Percentiles rank a stretch among this genome's conserved stretches.
Conservation (phyloP, 139 green algal species). For the Volvox reticuliferus region DNA sequence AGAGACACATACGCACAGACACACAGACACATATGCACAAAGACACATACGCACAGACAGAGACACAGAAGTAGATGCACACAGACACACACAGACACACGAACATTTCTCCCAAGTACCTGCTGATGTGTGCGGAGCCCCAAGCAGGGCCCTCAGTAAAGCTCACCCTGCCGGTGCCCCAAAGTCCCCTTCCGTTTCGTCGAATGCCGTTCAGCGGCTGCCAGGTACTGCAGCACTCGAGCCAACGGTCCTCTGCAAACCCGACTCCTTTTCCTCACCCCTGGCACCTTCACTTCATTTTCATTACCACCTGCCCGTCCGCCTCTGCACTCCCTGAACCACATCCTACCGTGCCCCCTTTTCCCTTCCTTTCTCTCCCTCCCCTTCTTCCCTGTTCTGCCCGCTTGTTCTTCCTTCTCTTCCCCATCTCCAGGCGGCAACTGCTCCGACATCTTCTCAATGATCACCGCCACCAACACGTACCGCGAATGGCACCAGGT, state of each 20-base stretch:
- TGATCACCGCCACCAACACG: background rate
- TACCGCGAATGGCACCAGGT: background rate
- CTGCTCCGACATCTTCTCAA: background rate
- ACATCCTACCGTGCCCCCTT: background rate
- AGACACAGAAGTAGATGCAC: too few species aligned
- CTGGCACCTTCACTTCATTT: too few species aligned
- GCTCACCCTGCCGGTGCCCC: background rate
- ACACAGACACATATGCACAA: too few species aligned
- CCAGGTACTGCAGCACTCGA: too few species aligned
- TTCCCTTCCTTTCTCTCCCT: background rate
- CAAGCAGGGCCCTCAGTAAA: background rate
- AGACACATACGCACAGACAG: too few species aligned
- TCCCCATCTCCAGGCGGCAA: background rate
- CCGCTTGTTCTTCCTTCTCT: too few species aligned
- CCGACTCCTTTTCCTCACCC: too few species aligned
- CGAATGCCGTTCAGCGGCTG: too few species aligned
- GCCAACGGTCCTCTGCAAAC: background rate
- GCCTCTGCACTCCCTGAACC: background rate
- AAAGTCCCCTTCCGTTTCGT: background rate
- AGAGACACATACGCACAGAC: too few species aligned
- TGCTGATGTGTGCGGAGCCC: too few species aligned
- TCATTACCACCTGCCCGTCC: background rate
- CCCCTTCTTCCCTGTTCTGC: background rate
- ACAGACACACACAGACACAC: too few species aligned
- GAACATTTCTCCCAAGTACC: too few species aligned